Evolutionary conservation across 2,329 filamentous ascomycete genomes (phyloP).

Genomic region (Fusarium sp.): DNA sequence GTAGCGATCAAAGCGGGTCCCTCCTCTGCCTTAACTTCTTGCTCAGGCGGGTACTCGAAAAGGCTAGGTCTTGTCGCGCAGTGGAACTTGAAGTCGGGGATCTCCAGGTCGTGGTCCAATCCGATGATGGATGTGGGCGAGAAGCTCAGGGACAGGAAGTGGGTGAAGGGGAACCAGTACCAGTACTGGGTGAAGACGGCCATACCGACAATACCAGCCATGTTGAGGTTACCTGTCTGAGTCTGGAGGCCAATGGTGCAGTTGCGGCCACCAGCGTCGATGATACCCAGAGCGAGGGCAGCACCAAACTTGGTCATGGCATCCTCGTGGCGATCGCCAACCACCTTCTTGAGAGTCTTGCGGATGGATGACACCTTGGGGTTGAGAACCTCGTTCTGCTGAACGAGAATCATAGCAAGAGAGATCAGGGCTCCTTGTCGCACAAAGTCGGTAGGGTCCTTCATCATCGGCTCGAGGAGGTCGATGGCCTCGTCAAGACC

Average conservation of each 20-base stretch:
- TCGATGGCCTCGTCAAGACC: slow-evolving; percentile 97
- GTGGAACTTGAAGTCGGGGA: slow-evolving; percentile 94
- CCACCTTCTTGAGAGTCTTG: slow-evolving; percentile 93
- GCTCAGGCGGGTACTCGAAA: slow-evolving; percentile 97
- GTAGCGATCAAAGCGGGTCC: slow-evolving; percentile 94
- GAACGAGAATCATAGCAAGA: slow-evolving; percentile 98
- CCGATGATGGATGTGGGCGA: slow-evolving; percentile 97
- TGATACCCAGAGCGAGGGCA: slow-evolving; percentile 93
- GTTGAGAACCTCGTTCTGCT: slow-evolving; percentile 99
- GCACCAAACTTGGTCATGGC: slow-evolving; percentile 99
- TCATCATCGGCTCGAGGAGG: slow-evolving; percentile 98
- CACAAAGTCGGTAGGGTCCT: slow-evolving; percentile 98
- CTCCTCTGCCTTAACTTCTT: slow-evolving; percentile 94
- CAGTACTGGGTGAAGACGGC: slow-evolving; percentile 99
- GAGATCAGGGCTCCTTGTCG: slow-evolving; percentile 95
- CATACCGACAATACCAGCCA: slow-evolving; percentile 98
- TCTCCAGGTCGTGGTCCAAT: slow-evolving; percentile 91
- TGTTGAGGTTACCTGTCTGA: slow-evolving; percentile 97
- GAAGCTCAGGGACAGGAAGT: slow-evolving; percentile 96
- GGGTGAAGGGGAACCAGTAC: slow-evolving; percentile 99
- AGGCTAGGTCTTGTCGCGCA: slow-evolving; percentile 93
- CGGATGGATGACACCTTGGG: slow-evolving; percentile 92
- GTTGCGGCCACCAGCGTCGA: slow-evolving; percentile 96
- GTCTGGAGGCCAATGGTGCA: slow-evolving; percentile 98
- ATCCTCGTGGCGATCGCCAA: slow-evolving; percentile 95